phyloP scores from a whole-genome alignment of 2,329 filamentous ascomycete species.

The Fusarium continuum region DNA sequence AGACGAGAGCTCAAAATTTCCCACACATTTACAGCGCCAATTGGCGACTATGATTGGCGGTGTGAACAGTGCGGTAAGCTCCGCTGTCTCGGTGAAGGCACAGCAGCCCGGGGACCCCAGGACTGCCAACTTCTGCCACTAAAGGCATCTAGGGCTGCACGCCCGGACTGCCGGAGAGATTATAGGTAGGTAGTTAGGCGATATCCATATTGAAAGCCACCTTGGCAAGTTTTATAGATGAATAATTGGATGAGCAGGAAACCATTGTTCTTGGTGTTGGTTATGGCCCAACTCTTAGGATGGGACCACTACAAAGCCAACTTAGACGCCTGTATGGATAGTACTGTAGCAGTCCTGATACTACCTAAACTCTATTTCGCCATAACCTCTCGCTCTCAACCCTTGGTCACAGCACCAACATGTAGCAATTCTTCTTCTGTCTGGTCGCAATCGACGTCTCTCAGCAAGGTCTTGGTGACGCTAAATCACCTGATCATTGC shows the following conservation, averaged over 20 bases:
- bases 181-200: neutral
- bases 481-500: conserved; percentile 45
- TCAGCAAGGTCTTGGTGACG: conserved; percentile 16
- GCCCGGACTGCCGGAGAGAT: neutral
- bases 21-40: conserved; percentile 25
- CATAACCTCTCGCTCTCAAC: no score
- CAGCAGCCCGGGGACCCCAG: conserved; percentile 10
- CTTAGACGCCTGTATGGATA: no score
- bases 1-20: conserved; percentile 40
- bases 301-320: no score
- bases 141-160: no score
- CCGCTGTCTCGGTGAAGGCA: neutral
- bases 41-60: conserved; percentile 35
- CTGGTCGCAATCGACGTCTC: conserved; percentile 11
- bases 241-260: no score
- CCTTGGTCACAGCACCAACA: neutral
- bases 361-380: no score
- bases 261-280: neutral
- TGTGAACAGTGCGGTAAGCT: conserved; percentile 18
- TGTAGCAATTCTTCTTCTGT: neutral
- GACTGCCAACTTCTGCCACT: conserved; percentile 7
- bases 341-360: no score
- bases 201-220: neutral
- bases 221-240: neutral
- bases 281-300: no score